Evolutionary conservation across 768 basidiomycete species (phyloP).

Genomic region (Agaricus sinodeliciosus): DNA sequence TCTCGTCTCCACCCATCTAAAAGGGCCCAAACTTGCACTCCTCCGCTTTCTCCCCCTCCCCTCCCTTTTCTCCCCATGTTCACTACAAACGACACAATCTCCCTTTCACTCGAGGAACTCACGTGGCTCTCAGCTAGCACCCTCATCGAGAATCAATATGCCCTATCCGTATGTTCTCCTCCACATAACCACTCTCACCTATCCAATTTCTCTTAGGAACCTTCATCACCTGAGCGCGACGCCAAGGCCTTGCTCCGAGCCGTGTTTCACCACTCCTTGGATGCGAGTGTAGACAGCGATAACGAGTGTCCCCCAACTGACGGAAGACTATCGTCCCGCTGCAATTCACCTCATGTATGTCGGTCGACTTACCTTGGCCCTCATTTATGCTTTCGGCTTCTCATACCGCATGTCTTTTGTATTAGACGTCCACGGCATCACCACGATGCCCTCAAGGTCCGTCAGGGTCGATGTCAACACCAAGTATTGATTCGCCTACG

Average conservation of each 20-base stretch:
- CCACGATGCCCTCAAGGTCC: neutral
- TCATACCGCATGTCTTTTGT: neutral
- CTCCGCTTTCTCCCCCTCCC: constrained; percentile 13
- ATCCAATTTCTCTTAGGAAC: neutral
- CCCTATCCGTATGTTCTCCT: constrained; percentile 5
- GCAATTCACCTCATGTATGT: neutral
- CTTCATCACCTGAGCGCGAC: constrained; percentile 1
- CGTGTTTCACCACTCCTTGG: constrained; percentile 1
- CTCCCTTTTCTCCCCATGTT: constrained; percentile 18
- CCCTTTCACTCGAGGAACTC: constrained; percentile 39
- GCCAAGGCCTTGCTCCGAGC: neutral
- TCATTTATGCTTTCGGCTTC: neutral
- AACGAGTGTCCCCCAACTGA: neutral
- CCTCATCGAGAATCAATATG: constrained; percentile 11
- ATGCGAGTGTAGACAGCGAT: neutral
- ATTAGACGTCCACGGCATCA: constrained; percentile 1
- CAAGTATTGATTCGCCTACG: constrained; percentile 1
- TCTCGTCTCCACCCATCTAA: constrained; percentile 7
- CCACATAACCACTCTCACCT: neutral
- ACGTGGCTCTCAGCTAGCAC: constrained; percentile 41
- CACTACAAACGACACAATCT: constrained; percentile 22
- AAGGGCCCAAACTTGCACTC: constrained; percentile 11
- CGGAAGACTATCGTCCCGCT: neutral
- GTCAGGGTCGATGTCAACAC: constrained; percentile 2
- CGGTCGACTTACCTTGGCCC: neutral